A percentile compares a stretch with the other conserved stretches of the same genome.
These are phyloP conservation scores for Fusarium sarcochroum DNA, from an alignment of 2,329 filamentous ascomycete genomes.

Conservation along the genomic window DNA sequence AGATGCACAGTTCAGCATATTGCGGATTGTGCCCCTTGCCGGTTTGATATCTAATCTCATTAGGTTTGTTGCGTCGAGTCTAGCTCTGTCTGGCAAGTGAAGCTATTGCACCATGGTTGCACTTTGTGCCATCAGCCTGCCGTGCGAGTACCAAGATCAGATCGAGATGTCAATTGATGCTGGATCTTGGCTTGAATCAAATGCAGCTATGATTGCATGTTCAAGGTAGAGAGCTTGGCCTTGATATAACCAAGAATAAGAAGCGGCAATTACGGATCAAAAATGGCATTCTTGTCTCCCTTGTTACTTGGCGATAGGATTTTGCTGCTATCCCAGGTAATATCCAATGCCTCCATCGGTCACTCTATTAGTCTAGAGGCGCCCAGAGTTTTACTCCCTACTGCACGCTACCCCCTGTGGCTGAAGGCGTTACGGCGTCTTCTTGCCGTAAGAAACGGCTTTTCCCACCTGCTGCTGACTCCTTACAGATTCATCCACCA, in stretches of 20 bases:
- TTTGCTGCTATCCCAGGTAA: slow-evolving; percentile 9
- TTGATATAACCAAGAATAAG: not conserved
- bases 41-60: slow-evolving; percentile 8
- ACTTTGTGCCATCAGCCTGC: slow-evolving; percentile 20
- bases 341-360: not conserved
- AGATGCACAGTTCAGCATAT: slow-evolving; percentile 15
- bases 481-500: slow-evolving; percentile 6
- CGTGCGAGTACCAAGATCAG: not conserved
- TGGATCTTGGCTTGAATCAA: slow-evolving; percentile 12
- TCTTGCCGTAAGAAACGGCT: slow-evolving; percentile 19
- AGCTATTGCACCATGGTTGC: slow-evolving; percentile 33
- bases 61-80: not conserved
- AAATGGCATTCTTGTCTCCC: slow-evolving; percentile 1
- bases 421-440: slow-evolving; percentile 23
- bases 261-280: not conserved
- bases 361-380: slow-evolving; percentile 1
- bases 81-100: slow-evolving; percentile 13
- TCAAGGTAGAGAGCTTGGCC: not conserved
- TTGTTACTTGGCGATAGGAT: slow-evolving; percentile 24
- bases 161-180: slow-evolving; percentile 13
- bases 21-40: slow-evolving; percentile 4
- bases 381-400: slow-evolving; percentile 5
- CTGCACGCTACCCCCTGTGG: slow-evolving; percentile 24
- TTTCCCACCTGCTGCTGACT: slow-evolving; percentile 13
- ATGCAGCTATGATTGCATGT: not conserved